phyloP scores from a whole-genome alignment of 2,329 filamentous ascomycete genomes.

The Fusarium succisae region DNA sequence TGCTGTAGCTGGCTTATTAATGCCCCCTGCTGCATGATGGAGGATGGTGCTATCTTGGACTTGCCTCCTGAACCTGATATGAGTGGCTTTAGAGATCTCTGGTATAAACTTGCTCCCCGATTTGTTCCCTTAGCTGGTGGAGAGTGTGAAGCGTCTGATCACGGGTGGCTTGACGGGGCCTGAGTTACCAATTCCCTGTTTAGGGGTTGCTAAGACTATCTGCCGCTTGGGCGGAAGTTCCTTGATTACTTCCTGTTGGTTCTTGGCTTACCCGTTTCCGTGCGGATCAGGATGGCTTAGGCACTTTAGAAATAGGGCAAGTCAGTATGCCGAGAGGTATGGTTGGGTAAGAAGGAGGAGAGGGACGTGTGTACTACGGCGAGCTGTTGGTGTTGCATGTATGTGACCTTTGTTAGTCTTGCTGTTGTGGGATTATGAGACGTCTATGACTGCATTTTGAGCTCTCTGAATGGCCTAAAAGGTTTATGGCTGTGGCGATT shows the following conservation, averaged over 20 bases:
- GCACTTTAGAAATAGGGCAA: neutral
- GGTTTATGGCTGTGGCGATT: neutral
- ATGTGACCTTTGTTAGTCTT: neutral
- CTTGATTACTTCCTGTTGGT: neutral
- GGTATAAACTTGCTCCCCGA: neutral
- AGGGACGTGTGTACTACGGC: neutral
- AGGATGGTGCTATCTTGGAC: constrained; percentile 3
- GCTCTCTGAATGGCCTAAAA: constrained; percentile 2
- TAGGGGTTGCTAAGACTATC: neutral
- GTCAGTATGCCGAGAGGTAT: neutral
- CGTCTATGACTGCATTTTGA: neutral
- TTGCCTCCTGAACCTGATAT: neutral
- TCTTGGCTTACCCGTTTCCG: neutral
- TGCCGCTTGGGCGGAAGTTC: neutral
- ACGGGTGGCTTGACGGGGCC: neutral
- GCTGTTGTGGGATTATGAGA: neutral
- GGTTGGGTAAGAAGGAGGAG: neutral
- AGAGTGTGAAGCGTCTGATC: neutral
- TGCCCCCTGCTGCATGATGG: constrained; percentile 1
- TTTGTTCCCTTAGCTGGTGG: neutral
- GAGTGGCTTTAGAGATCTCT: neutral
- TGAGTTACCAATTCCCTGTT: constrained; percentile 1
- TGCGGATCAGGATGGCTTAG: neutral
- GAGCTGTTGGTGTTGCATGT: constrained; percentile 2
- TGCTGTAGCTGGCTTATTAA: constrained; percentile 5